Evolutionary conservation across 441 rosid species (phyloP), one percentile per base, ranked within the genome.

Genomic region (Erysimum pusillum): DNA sequence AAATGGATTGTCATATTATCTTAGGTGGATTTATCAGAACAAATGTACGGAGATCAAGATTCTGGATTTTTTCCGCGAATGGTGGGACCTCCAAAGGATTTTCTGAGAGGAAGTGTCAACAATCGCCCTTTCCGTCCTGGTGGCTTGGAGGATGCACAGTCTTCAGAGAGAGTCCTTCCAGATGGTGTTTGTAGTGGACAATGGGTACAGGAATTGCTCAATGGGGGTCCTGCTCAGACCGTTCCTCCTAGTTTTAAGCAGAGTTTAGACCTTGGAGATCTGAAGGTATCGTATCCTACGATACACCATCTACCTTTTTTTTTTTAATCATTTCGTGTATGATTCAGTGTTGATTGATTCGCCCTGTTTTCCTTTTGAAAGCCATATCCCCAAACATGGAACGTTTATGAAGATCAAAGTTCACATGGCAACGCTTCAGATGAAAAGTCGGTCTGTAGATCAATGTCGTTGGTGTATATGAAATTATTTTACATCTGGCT

Each of bases 121-220:
- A 93, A 87, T 80, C 97, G 97, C 25, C 99, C 99, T 76, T 96
- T 96, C 77, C 91, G 89, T 51, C 99, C 98, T 13, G 99, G 99
- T 75, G 99, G 99, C 45, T 79, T 96, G 73, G 97, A 91, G 38
- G 91, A 88, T 76, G 75, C 94, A 63, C 90, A 82, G 67, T 79
- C 92, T 69, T 63, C 79, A 12, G 89, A 87, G 65, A 91, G 92
- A 83, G 49, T 80, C 76, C 80, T 93, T 69, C 97, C 98, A 69
- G 89, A 85, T 48, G 98, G 96, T 69, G 97, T 90, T 62, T 69
- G 81, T 66, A 87, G 83, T 83, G 97, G 99, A 69, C 89, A 87
- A 68, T 93, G 99, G 99, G 88, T 88, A 52, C 83, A 72, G 14
- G 97, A 96, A 79, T 67, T 93, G 80, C 82, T 93, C 74, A 81